These are phyloP conservation scores for Metrosideros polymorpha DNA, from an alignment of 441 rosid species.

Conservation along the genomic window DNA sequence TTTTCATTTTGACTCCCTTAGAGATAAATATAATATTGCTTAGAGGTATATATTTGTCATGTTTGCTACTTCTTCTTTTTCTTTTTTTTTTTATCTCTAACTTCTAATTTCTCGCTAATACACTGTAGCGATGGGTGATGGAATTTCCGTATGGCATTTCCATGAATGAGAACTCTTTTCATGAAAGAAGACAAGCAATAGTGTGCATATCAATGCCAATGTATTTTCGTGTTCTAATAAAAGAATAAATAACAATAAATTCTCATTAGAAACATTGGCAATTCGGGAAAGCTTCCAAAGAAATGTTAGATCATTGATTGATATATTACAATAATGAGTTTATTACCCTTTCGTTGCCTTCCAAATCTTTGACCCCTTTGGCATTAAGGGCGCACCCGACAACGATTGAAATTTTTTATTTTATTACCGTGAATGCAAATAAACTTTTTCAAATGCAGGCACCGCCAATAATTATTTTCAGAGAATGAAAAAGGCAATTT, in stretches of 20 bases:
- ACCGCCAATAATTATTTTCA: not conserved
- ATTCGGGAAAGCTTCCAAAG: not conserved
- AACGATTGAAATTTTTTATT: not conserved
- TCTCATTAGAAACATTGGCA: accelerated
- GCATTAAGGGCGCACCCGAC: too few relatives aligned
- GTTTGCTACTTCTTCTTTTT: too few relatives aligned
- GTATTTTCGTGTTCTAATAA: too few relatives aligned
- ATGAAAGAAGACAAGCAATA: too few relatives aligned
- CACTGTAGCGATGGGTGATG: too few relatives aligned
- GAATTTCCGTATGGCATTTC: too few relatives aligned
- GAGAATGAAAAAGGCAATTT: not conserved
- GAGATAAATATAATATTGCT: not conserved
- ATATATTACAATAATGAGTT: not conserved
- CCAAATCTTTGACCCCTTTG: too few relatives aligned
- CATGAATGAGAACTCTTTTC: too few relatives aligned
- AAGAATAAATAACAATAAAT: not conserved
- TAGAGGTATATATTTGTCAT: not conserved
- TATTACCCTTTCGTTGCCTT: not conserved
- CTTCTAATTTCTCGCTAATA: too few relatives aligned
- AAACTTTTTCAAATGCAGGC: not conserved
- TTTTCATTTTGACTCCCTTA: not conserved
- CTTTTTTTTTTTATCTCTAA: too few relatives aligned
- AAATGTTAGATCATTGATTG: not conserved
- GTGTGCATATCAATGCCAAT: too few relatives aligned
- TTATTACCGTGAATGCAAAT: not conserved